phyloP scores from a whole-genome alignment of 164 flowering plant genomes.

The Warburgia ugandensis region DNA sequence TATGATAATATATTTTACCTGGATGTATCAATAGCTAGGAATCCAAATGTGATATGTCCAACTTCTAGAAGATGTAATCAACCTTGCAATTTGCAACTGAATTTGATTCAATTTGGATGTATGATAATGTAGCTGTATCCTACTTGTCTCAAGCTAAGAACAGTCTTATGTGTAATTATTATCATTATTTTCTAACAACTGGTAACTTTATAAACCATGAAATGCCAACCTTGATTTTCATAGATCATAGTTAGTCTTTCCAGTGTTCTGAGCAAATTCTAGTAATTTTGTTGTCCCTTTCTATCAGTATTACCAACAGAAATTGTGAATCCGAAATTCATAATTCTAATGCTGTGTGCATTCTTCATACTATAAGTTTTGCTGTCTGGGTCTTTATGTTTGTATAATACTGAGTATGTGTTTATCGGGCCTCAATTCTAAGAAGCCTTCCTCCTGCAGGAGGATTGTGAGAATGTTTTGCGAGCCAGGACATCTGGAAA shows the following conservation, averaged over 20 bases:
- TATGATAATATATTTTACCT: neutral
- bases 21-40: neutral
- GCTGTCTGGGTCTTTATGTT: too few relatives aligned
- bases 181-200: too few relatives aligned
- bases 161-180: neutral
- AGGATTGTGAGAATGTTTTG: conserved; percentile 84
- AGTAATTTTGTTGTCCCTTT: neutral
- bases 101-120: too few relatives aligned
- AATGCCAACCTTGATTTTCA: too few relatives aligned
- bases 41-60: neutral
- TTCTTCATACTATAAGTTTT: neutral
- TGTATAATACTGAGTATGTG: neutral
- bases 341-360: too few relatives aligned
- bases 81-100: too few relatives aligned
- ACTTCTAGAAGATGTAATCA: too few relatives aligned
- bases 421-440: neutral
- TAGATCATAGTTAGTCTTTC: too few relatives aligned
- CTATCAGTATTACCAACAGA: neutral
- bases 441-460: conserved; percentile 36
- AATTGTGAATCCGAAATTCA: neutral
- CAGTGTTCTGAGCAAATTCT: neutral
- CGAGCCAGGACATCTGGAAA: conserved; percentile 87
- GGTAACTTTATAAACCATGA: too few relatives aligned
- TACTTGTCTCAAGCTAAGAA: neutral
- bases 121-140: neutral